Base-by-base conservation (phyloP, 371 early-diverging fungal genomes). In the Saksenaea vasiformis region DNA sequence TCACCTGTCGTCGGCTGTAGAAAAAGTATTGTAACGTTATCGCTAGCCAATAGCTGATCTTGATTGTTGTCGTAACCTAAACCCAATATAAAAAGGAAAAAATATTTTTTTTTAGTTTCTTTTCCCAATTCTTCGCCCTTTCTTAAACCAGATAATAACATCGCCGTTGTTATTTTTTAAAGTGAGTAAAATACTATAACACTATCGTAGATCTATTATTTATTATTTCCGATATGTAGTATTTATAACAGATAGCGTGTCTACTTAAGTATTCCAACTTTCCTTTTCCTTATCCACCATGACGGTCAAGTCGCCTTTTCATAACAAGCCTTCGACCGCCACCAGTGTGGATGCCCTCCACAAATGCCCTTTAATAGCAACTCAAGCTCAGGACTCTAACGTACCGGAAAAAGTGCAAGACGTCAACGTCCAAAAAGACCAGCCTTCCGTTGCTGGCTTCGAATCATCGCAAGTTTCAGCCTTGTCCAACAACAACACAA, bases 271-370 rank as follows among this genome's bases (percentile, higher is more conserved):
- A 31, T 31, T 31, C 57, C 31, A n/a, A n/a, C n/a, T n/a, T n/a
- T n/a, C n/a, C n/a, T n/a, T 31, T 7, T 31, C 14, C 39, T 43
- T 38, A 60, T 67, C 66, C 63, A 65, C 60, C 60, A 80, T 80
- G 80, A 80, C 80, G 62, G 75, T 80, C 70, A 80, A 80, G 71
- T 80, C 80, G 14, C 80, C 80, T 43, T 80, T 77, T 58, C 78
- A 81, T 57, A 81, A 81, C 55, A 81, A 81, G 66, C 82, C 82
- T 53, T 81, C 82, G 59, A 81, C 82, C 22, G 68, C 77, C 9
- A 81, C 82, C 24, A 81, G 82, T 62, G 82, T 81, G 62, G 82
- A 81, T 62, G 78, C 82, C 26, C 77, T 77, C 65, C 82, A 81
- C 66, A 81, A 81, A 67, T 77, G 77, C 61, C 82, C 82, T 60